Conservation (phyloP, 1,284 basidiomycete species). For the Cutaneotrichosporon sp. region DNA sequence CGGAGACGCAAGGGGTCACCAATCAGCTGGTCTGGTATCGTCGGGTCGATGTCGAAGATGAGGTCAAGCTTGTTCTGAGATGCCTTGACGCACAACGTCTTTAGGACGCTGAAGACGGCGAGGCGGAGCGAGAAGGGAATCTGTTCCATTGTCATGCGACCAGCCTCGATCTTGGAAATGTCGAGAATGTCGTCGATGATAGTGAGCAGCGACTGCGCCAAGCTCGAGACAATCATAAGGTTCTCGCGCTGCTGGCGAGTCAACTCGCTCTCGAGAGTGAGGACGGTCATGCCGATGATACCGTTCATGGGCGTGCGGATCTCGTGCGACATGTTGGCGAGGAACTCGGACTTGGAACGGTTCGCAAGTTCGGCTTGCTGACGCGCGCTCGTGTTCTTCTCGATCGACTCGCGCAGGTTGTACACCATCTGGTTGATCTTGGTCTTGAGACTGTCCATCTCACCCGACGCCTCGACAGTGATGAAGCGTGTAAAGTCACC, state of each 20-base stretch:
- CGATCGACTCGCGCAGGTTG: conserved; percentile 92
- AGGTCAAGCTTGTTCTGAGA: conserved; percentile 97
- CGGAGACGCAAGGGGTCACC: conserved; percentile 91
- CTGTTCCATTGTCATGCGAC: conserved; percentile 99
- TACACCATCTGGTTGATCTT: conserved; percentile 92
- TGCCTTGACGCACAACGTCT: conserved; percentile 96
- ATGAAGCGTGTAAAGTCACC: conserved; percentile 99
- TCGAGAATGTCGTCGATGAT: conserved; percentile 99
- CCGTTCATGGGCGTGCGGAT: conserved; percentile 99
- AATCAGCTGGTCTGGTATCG: conserved; percentile 94
- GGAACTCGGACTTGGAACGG: conserved; percentile 94
- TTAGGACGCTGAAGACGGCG: conserved; percentile 95
- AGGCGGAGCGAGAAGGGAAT: conserved; percentile 97
- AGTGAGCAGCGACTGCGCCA: conserved; percentile 87
- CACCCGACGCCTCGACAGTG: conserved; percentile 96
- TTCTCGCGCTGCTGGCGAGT: conserved; percentile 95
- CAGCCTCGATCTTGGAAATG: conserved; percentile 97
- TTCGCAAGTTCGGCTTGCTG: conserved; percentile 97
- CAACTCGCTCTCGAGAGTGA: conserved; percentile 69
- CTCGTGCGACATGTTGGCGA: conserved; percentile 97
- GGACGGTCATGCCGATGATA: conserved; percentile 92
- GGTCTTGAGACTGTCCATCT: conserved; percentile 99
- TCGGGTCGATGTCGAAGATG: conserved; percentile 93
- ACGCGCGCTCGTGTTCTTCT: conserved; percentile 97
- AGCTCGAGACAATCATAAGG: conserved; percentile 88